These are phyloP conservation scores for Dryas octopetala DNA, from an alignment of 306 rosid species.

Conservation along the genomic window DNA sequence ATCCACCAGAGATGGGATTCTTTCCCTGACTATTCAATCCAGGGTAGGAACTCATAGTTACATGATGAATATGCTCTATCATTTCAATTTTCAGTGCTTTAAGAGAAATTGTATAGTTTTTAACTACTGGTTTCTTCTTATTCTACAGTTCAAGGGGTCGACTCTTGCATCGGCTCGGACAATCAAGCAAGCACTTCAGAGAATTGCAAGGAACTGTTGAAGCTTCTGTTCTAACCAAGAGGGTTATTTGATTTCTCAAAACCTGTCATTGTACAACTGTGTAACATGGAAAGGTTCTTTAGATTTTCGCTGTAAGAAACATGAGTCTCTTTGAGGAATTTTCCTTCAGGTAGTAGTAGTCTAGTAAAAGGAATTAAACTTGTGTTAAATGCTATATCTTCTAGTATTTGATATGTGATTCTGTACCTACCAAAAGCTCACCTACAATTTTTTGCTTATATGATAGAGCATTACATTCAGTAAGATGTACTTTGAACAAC, in stretches of 20 bases:
- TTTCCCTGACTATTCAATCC: conserved; percentile 58
- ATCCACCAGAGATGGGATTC: conserved; percentile 55
- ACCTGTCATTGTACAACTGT: conserved; percentile 9
- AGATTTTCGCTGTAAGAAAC: conserved; percentile 19
- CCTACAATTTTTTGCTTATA: neutral
- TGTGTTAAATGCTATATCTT: conserved; percentile 1
- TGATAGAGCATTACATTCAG: neutral
- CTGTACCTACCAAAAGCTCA: conserved; percentile 5
- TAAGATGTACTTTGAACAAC: neutral
- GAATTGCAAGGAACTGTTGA: conserved; percentile 25
- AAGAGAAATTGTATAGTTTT: neutral
- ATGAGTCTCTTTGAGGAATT: conserved; percentile 19
- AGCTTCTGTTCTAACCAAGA: conserved; percentile 9
- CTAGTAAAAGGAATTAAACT: conserved; percentile 8
- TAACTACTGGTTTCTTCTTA: neutral
- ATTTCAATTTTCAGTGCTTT: neutral
- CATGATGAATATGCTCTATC: neutral
- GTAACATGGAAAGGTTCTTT: conserved; percentile 7
- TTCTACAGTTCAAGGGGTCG: conserved; percentile 36
- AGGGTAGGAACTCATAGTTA: conserved; percentile 42
- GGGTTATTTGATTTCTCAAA: neutral
- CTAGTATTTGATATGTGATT: conserved; percentile 1
- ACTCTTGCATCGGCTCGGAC: conserved; percentile 23
- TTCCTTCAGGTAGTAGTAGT: conserved; percentile 11
- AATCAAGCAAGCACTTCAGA: conserved; percentile 38